phyloP scores from a whole-genome alignment of 805 yeast species.

The Lipomyces anomalus region DNA sequence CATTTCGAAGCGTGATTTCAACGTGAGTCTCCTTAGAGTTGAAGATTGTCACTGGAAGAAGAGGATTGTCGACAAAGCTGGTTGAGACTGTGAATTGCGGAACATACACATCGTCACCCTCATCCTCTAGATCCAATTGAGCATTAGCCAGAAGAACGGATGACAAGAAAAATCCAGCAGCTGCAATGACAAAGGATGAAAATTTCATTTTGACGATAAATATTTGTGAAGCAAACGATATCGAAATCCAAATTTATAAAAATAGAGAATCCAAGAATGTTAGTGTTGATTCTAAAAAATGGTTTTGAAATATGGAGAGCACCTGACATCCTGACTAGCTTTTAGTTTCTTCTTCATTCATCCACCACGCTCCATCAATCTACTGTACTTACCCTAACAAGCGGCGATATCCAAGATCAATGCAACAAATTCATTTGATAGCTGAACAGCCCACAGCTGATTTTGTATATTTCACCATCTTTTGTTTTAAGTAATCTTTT shows the following conservation, averaged over 20 bases:
- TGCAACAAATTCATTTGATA: too few species aligned
- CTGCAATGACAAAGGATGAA: neutral
- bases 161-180: neutral
- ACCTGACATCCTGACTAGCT: too few species aligned
- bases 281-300: slow-evolving; percentile 1
- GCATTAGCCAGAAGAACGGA: neutral
- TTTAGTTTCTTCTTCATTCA: too few species aligned
- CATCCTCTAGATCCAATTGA: slow-evolving; percentile 1
- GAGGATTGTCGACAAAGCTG: neutral
- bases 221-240: neutral
- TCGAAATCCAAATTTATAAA: neutral
- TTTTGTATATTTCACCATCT: too few species aligned
- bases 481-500: too few species aligned
- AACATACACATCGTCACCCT: neutral
- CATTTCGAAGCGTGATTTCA: slow-evolving; percentile 26
- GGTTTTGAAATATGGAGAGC: too few species aligned
- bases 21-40: slow-evolving; percentile 29
- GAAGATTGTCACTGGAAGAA: slow-evolving; percentile 9
- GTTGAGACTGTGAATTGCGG: slow-evolving; percentile 1
- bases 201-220: neutral
- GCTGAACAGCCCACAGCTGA: too few species aligned
- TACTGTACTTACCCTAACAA: too few species aligned
- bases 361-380: too few species aligned
- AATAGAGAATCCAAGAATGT: neutral
- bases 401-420: too few species aligned